A percentile compares a stretch with the other conserved stretches of the same genome.
phyloP scores from a whole-genome alignment of 208 protist genomes.

The Leishmania guyanensis region DNA sequence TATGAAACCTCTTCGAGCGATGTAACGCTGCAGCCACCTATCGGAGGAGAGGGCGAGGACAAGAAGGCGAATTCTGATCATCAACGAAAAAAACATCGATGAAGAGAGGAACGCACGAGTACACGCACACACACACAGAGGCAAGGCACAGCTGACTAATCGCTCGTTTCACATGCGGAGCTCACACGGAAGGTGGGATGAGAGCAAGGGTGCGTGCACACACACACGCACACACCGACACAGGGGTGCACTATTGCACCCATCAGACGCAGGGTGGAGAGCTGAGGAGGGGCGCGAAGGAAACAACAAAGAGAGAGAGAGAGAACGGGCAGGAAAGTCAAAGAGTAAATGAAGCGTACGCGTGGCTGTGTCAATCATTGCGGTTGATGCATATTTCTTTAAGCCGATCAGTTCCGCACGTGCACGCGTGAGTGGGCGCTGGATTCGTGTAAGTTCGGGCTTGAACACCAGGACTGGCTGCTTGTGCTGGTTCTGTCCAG shows the following conservation, averaged over 20 bases:
- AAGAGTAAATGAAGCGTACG: background rate
- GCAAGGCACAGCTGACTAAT: slow-evolving; percentile 44
- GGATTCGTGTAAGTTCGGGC: background rate
- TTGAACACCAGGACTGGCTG: background rate
- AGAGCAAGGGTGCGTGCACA: background rate
- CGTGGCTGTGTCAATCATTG: background rate
- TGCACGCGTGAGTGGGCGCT: background rate
- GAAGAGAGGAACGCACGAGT: background rate
- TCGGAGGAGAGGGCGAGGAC: background rate
- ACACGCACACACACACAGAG: slow-evolving; percentile 5
- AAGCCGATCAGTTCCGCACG: background rate
- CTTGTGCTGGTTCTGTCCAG: background rate
- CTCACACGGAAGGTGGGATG: background rate
- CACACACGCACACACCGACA: background rate
- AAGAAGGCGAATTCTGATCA: background rate
- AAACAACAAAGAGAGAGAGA: too few species aligned
- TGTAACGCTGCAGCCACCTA: slow-evolving; percentile 45
- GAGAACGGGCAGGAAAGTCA: background rate
- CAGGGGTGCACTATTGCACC: background rate
- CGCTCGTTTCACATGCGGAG: slow-evolving; percentile 14
- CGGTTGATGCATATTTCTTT: background rate
- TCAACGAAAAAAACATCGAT: background rate
- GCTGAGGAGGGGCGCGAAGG: background rate
- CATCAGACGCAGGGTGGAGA: background rate
- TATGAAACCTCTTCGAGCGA: slow-evolving; percentile 18